Evolutionary conservation across 768 basidiomycete genomes (phyloP), one percentile per base, ranked within the genome.

Genomic region (Psilocybe sp.): DNA sequence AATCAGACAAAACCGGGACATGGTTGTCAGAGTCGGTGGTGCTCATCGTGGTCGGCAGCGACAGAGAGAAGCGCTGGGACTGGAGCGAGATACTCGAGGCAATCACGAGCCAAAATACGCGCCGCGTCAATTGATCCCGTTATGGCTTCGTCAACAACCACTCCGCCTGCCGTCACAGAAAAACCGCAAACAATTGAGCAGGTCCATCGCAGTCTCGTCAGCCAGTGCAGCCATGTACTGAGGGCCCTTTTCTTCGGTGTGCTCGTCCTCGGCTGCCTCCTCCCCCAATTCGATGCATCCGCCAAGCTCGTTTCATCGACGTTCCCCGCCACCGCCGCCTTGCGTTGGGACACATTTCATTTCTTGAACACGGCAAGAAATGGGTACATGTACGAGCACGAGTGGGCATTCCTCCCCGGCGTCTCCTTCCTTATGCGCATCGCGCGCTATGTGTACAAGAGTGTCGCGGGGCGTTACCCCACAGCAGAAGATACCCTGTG

Each of bases 271-370:
- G 59, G 65, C 32, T 52, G 67, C 28, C 46, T 56, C 15, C 54
- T 74, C 8, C 66, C 68, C 12, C 64, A 72, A 46, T 75, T 75
- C 55, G 75, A 75, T 62, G 60, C 65, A 0, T 74, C 73, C 10
- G 65, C 69, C 1, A 54, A 51, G n/a, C 60, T 73, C 34, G 48
- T 65, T 20, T 46, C 42, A 43, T 47, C 11, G 33, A 31, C 38
- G 20, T 28, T 15, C 13, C 28, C 44, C 14, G 44, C 49, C 12
- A 51, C 49, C 34, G 63, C 67, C 7, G 62, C 83, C 2, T 70
- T 93, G 9, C 81, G 93, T 57, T 99, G 96, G 97, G 96, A 98
- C 62, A 75, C 75, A 2, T 78, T 98, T 56, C 87, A 97, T 67
- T 98, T 93, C 64, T 57, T 72, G 5, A 76, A 79, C 58, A 80